A percentile compares a stretch with the other conserved stretches of the same genome.
Evolutionary conservation across 106 monocot genomes (phyloP).

Genomic region (Dendrobium catenatum): DNA sequence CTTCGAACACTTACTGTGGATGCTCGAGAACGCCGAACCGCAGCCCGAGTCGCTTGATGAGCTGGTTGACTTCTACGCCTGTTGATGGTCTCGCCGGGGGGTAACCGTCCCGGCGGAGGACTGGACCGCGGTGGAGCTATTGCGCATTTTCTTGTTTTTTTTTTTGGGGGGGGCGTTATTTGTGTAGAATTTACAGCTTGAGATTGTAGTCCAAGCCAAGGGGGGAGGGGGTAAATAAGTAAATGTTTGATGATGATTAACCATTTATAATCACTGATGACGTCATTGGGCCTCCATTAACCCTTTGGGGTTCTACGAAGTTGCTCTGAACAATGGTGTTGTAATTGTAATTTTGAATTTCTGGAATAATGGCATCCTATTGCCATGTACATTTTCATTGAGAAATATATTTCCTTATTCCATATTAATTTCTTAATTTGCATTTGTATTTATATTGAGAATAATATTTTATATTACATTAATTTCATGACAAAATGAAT

Average conservation of each 20-base stretch:
- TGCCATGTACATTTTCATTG: too few relatives aligned
- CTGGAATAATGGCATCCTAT: too few relatives aligned
- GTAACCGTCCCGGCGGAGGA: background rate
- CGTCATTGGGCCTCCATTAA: too few relatives aligned
- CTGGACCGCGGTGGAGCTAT: background rate
- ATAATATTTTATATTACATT: too few relatives aligned
- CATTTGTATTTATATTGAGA: too few relatives aligned
- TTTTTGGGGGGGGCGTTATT: background rate
- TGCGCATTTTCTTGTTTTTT: background rate
- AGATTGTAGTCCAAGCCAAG: background rate
- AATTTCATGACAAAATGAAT: too few relatives aligned
- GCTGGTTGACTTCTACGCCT: conserved; percentile 54
- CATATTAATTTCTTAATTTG: too few relatives aligned
- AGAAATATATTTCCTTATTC: too few relatives aligned
- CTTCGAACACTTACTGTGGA: conserved; percentile 70
- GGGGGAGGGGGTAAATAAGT: background rate
- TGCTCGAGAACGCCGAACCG: conserved; percentile 58
- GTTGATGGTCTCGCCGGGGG: conserved; percentile 12
- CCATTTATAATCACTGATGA: too few relatives aligned
- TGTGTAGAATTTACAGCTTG: background rate
- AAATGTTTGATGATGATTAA: background rate
- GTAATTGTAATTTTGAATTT: too few relatives aligned
- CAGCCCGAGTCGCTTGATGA: conserved; percentile 50
- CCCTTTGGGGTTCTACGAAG: too few relatives aligned
- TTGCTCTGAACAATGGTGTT: too few relatives aligned